Evolutionary conservation across 2,329 filamentous ascomycete genomes (phyloP).

Genomic region (Aspergillus calidoustus): DNA sequence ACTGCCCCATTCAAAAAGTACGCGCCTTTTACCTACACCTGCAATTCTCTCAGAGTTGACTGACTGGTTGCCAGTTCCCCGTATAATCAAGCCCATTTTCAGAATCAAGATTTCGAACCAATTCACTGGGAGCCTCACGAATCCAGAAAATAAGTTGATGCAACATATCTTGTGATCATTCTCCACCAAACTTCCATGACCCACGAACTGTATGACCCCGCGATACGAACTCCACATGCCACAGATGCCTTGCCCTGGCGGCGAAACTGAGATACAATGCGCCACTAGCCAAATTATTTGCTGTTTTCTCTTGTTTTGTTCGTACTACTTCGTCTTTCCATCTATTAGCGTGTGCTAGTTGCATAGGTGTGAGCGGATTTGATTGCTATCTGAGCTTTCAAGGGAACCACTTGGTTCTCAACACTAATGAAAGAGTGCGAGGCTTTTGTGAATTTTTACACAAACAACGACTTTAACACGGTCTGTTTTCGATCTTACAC

Average conservation of each 20-base stretch:
- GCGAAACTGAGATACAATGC: neutral
- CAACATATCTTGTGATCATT: neutral
- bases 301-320: constrained; percentile 1
- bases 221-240: neutral
- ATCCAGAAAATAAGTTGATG: constrained; percentile 34
- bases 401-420: neutral
- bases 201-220: constrained; percentile 6
- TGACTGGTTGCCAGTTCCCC: constrained; percentile 40
- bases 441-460: neutral
- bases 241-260: neutral
- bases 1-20: constrained; percentile 50
- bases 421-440: constrained; percentile 3
- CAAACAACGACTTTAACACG: neutral
- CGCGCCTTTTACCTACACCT: neutral
- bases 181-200: neutral
- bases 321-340: constrained; percentile 9
- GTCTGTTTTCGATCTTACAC: neutral
- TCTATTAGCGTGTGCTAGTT: constrained; percentile 25
- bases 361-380: constrained; percentile 28
- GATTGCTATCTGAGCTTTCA: neutral
- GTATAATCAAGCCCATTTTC: constrained; percentile 52
- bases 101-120: constrained; percentile 52
- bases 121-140: constrained; percentile 51
- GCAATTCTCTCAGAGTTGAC: neutral
- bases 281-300: neutral